Evolutionary conservation across 768 basidiomycete species (phyloP).

Genomic region (Hebeloma cylindrosporum): DNA sequence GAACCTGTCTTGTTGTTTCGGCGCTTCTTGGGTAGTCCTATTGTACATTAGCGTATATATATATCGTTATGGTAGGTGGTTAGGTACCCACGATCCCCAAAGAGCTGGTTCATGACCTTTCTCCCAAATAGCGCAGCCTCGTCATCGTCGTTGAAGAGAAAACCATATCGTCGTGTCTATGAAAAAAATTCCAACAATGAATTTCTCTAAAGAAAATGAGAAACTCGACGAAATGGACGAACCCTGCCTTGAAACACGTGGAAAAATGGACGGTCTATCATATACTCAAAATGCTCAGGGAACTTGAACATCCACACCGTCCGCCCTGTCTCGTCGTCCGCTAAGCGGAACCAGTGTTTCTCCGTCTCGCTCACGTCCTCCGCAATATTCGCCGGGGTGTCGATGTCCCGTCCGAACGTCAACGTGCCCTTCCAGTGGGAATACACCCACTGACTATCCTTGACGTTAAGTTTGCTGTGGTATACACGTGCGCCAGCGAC

Average conservation of each 20-base stretch:
- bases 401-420: conserved; percentile 49
- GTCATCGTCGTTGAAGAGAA: conserved; percentile 50
- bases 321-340: conserved; percentile 55
- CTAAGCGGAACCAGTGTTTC: conserved; percentile 63
- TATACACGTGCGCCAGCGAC: conserved; percentile 59
- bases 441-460: conserved; percentile 54
- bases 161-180: conserved; percentile 53
- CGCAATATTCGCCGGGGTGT: conserved; percentile 29
- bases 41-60: too few relatives aligned
- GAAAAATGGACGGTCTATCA: conserved; percentile 87
- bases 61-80: conserved; percentile 4
- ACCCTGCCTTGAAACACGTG: conserved; percentile 88
- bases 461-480: conserved; percentile 50
- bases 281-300: conserved; percentile 63
- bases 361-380: conserved; percentile 25
- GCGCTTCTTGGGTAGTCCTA: conserved; percentile 25
- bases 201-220: conserved; percentile 14
- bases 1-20: conserved; percentile 39
- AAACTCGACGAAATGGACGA: conserved; percentile 30
- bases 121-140: conserved; percentile 43
- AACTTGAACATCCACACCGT: conserved; percentile 71
- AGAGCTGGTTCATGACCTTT: conserved; percentile 35
- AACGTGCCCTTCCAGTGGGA: conserved; percentile 61
- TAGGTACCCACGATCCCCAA: conserved; percentile 26
- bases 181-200: conserved; percentile 52